phyloP scores from a whole-genome alignment of 306 rosid genomes.

The Potentilla sterilis region DNA sequence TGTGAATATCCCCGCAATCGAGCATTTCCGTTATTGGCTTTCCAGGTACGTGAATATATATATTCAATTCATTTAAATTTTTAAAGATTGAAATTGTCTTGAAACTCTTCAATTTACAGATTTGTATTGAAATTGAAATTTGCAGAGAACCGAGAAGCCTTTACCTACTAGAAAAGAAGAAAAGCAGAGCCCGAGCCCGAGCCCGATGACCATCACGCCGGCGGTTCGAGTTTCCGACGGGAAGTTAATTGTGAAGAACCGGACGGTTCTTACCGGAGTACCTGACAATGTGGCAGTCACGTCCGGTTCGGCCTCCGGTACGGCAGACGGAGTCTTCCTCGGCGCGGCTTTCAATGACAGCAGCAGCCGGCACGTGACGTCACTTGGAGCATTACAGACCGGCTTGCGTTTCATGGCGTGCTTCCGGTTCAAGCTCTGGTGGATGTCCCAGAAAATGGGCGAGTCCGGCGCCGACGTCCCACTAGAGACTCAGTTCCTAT shows the following conservation, averaged over 20 bases:
- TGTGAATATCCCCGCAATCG: conserved; percentile 27
- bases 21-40: conserved; percentile 27
- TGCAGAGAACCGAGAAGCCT: conserved; percentile 32
- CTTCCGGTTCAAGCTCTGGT: conserved; percentile 92
- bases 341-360: conserved; percentile 51
- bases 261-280: conserved; percentile 67
- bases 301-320: conserved; percentile 52
- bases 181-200: conserved; percentile 26
- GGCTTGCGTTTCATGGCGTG: conserved; percentile 74
- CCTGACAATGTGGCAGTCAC: conserved; percentile 66
- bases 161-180: conserved; percentile 2
- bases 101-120: neutral
- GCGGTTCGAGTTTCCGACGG: conserved; percentile 56
- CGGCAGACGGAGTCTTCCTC: conserved; percentile 63
- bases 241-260: conserved; percentile 57
- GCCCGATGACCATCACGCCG: conserved; percentile 65
- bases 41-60: conserved; percentile 45
- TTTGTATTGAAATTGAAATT: neutral
- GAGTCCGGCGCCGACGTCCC: conserved; percentile 69
- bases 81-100: neutral
- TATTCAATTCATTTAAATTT: neutral
- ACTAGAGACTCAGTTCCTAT: conserved; percentile 74
- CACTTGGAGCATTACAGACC: conserved; percentile 44
- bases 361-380: conserved; percentile 62
- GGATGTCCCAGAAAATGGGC: conserved; percentile 98